Percentiles rank a stretch among this genome's conserved stretches.
phyloP scores from a whole-genome alignment of 192 early-diverging fungal species.

The Backusella liffmaniae region DNA sequence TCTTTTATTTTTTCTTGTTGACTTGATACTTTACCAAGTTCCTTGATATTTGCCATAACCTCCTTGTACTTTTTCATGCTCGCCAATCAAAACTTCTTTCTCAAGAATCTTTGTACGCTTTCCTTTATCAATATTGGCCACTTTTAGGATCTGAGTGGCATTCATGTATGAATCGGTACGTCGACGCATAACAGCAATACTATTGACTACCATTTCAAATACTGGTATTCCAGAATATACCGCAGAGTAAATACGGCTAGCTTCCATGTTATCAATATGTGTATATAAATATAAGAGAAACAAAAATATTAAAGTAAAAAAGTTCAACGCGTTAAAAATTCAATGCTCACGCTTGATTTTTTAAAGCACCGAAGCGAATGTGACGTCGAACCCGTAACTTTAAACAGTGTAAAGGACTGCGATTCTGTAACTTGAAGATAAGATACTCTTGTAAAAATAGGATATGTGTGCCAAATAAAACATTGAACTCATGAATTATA shows the following conservation, averaged over 20 bases:
- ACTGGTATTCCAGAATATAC: constrained; percentile 72
- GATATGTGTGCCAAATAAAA: too few species aligned
- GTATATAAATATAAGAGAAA: not conserved
- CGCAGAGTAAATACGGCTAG: constrained; percentile 46
- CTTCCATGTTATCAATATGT: not conserved
- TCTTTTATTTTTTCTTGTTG: too few species aligned
- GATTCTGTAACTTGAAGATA: too few species aligned
- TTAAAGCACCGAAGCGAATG: not conserved
- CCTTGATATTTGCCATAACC: constrained; percentile 96
- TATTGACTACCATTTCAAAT: constrained; percentile 74
- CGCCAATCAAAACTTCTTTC: constrained; percentile 71
- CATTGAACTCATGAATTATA: too few species aligned
- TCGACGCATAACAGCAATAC: constrained; percentile 76
- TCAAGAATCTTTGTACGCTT: constrained; percentile 88
- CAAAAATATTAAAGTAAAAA: not conserved
- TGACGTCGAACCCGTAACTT: too few species aligned
- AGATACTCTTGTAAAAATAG: too few species aligned
- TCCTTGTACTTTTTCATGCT: constrained; percentile 93
- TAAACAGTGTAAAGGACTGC: too few species aligned
- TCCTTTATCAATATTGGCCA: constrained; percentile 84
- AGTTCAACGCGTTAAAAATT: not conserved
- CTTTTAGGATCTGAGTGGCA: constrained; percentile 92
- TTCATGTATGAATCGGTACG: constrained; percentile 83
- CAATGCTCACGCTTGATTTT: not conserved
- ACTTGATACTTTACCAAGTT: constrained; percentile 56